These are phyloP conservation scores for Candida chauliodis DNA, from an alignment of 805 yeast genomes.

Conservation along the genomic window DNA sequence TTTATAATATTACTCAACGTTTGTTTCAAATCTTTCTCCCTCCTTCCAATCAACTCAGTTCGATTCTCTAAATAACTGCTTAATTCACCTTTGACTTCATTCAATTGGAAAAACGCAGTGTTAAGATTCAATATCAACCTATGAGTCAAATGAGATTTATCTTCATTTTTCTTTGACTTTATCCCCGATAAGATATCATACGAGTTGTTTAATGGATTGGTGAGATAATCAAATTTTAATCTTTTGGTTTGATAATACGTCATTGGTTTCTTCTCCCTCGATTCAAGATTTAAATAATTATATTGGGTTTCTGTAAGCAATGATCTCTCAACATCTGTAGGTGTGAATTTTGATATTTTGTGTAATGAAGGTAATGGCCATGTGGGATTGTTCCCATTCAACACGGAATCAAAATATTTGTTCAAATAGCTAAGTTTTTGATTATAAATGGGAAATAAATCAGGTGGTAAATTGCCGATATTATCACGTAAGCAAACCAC, in stretches of 20 bases:
- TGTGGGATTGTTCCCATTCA: constrained; percentile 28
- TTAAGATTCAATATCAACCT: constrained; percentile 56
- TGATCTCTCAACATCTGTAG: constrained; percentile 78
- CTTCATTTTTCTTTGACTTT: constrained; percentile 31
- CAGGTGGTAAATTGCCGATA: constrained; percentile 80
- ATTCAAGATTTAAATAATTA: constrained; percentile 47
- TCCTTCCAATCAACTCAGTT: constrained; percentile 30
- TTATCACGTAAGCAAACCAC: constrained; percentile 77
- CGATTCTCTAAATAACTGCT: constrained; percentile 15
- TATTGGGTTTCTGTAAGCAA: constrained; percentile 70
- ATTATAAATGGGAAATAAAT: constrained; percentile 68
- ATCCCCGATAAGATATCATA: constrained; percentile 50
- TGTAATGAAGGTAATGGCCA: constrained; percentile 85
- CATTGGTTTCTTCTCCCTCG: constrained; percentile 11
- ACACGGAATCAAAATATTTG: constrained; percentile 49
- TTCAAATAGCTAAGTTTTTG: constrained; percentile 60
- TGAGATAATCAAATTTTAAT: constrained; percentile 60
- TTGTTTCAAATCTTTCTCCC: constrained; percentile 39
- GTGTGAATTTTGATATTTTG: constrained; percentile 54
- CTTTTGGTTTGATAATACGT: constrained; percentile 59
- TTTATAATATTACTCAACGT: constrained; percentile 44
- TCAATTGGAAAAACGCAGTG: constrained; percentile 40
- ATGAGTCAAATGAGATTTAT: constrained; percentile 32
- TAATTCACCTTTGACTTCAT: constrained; percentile 42
- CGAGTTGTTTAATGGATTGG: constrained; percentile 60